Evolutionary conservation across 345 rosid species (phyloP), one percentile per base, ranked within the genome.

Genomic region (Mallotus nudiflorus): DNA sequence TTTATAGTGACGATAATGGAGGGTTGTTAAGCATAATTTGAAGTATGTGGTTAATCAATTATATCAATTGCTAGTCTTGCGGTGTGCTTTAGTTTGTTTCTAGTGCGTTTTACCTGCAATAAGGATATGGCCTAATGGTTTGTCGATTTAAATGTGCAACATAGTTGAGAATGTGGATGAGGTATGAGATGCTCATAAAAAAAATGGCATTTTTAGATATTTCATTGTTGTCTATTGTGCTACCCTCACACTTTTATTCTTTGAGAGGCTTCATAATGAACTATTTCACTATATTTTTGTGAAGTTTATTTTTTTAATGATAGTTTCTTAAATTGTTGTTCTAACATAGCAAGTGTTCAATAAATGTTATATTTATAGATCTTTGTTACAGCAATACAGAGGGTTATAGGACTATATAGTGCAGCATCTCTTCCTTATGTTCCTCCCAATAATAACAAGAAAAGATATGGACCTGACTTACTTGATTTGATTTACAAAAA

Each of bases 391-490:
- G 98, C 98, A 59, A 68, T 91, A 65, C 78, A 86, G 72, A 84
- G 79, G 81, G 94, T 94, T 62, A 74, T 91, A 51, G 72, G 65
- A 68, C 83, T 60, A 72, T 79, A 85, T 70, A 81, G 75, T 79
- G 64, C 66, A 54, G 73, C 52, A 66, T 49, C 88, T 48, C 87
- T 83, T 68, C 86, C 93, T 62, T 56, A 74, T 33, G 62, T 70
- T 78, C 95, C 92, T 57, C 48, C 67, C 73, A 77, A 76, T 70
- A 88, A 48, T 39, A 59, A 77, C 65, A 87, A 71, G 68, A 77
- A 69, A 64, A 88, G 89, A 62, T 88, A 87, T 80, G 97, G 97
- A 24, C 58, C 69, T 62, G 86, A 88, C 78, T 81, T 83, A 40
- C 78, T 85, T 40, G 72, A 76, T n/a, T n/a, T n/a, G n/a, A n/a